phyloP scores from a whole-genome alignment of 2,329 filamentous ascomycete genomes.

The Trichoderma simmonsii region DNA sequence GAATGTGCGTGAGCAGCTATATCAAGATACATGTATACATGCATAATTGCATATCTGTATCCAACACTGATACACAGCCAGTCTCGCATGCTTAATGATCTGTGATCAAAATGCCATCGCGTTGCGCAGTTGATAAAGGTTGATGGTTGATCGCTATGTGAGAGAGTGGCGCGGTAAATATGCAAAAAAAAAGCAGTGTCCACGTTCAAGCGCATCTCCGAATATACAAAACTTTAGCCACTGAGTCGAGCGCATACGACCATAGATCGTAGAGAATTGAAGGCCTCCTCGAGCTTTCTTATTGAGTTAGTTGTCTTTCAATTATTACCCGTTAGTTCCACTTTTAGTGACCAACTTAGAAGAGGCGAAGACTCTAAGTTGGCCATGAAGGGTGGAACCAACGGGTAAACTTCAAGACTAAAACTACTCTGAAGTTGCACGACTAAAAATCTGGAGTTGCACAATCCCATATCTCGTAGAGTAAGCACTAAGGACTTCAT shows the following conservation, averaged over 20 bases:
- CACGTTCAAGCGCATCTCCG: not conserved
- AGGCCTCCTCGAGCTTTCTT: not conserved
- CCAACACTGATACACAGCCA: not conserved
- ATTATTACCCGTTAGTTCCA: no score
- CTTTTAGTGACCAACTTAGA: no score
- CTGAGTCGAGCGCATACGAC: not conserved
- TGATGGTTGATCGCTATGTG: not conserved
- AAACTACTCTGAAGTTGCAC: no score
- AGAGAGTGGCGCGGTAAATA: not conserved
- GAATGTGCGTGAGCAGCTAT: not conserved
- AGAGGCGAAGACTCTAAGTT: no score
- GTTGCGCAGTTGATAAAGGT: not conserved
- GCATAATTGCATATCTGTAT: not conserved
- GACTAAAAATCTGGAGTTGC: not conserved
- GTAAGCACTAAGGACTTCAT: not conserved
- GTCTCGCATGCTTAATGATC: not conserved
- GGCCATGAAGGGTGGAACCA: no score
- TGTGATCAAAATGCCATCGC: not conserved
- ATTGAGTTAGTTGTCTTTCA: not conserved
- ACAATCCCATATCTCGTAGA: not conserved
- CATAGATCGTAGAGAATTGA: not conserved
- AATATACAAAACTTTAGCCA: not conserved
- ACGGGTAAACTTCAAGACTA: no score
- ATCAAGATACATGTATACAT: not conserved
- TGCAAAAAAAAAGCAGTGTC: not conserved